These are phyloP conservation scores for Acer negundo DNA, from an alignment of 345 rosid genomes.

Conservation along the genomic window DNA sequence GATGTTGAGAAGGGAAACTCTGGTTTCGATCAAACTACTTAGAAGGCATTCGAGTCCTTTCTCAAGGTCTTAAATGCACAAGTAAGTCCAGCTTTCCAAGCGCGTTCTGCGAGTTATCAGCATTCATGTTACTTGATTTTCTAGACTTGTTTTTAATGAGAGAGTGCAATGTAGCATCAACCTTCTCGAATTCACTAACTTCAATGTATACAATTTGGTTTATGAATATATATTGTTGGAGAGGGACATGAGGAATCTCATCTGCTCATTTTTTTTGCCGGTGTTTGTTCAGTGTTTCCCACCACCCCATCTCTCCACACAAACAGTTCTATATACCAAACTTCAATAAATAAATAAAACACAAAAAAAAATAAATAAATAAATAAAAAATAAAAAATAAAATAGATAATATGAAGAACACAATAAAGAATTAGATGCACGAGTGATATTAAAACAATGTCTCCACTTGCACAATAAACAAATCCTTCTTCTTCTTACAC, in stretches of 20 bases:
- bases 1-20: slow-evolving; percentile 27
- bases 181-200: slow-evolving; percentile 9
- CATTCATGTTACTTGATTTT: neutral
- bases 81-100: slow-evolving; percentile 16
- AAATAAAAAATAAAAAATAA: too few species aligned
- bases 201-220: too few species aligned
- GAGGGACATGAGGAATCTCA: slow-evolving; percentile 24
- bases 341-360: neutral
- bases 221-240: neutral
- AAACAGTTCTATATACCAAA: neutral
- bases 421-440: neutral
- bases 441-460: slow-evolving; percentile 4
- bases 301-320: neutral
- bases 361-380: too few species aligned
- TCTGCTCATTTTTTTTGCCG: neutral
- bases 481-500: neutral
- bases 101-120: slow-evolving; percentile 15
- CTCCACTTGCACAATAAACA: slow-evolving; percentile 7
- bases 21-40: slow-evolving; percentile 25
- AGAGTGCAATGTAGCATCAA: slow-evolving; percentile 22
- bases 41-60: slow-evolving; percentile 14
- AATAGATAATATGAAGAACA: neutral
- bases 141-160: slow-evolving; percentile 12
- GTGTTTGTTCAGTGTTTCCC: slow-evolving; percentile 15
- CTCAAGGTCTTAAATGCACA: slow-evolving; percentile 22